These are phyloP conservation scores for Cerioporus squamosus DNA, from an alignment of 1,284 basidiomycete genomes.

Conservation along the genomic window DNA sequence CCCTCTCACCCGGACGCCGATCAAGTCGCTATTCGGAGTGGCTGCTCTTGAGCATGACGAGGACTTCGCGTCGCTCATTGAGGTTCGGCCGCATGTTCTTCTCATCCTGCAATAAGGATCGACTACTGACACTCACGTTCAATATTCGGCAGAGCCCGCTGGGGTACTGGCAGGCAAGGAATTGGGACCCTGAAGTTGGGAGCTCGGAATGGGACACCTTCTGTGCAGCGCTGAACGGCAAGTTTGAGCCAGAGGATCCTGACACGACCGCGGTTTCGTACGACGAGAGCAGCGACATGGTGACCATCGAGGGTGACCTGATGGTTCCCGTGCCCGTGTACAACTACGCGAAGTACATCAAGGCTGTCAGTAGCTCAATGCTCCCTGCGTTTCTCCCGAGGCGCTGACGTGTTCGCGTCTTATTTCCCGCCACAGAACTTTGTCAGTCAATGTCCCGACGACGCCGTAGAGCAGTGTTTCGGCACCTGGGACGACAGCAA, in stretches of 20 bases:
- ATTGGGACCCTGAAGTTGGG: conserved; percentile 78
- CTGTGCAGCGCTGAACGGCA: conserved; percentile 63
- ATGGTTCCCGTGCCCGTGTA: conserved; percentile 62
- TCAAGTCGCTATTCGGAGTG: conserved; percentile 81
- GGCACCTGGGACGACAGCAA: conserved; percentile 75
- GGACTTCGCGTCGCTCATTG: conserved; percentile 77
- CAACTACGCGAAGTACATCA: conserved; percentile 82
- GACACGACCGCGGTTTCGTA: conserved; percentile 17
- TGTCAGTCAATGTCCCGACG: conserved; percentile 62
- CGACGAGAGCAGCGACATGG: conserved; percentile 29
- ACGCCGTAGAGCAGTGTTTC: conserved; percentile 80
- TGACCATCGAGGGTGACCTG: conserved; percentile 40
- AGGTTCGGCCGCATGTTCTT: conserved; percentile 41
- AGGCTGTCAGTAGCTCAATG: conserved; percentile 50
- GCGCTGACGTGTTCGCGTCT: background rate
- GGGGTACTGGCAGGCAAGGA: conserved; percentile 63
- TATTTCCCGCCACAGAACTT: conserved; percentile 50
- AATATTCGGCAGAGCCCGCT: conserved; percentile 42
- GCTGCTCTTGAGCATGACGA: conserved; percentile 68
- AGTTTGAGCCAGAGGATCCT: conserved; percentile 30
- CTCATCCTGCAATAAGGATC: background rate
- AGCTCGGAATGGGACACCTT: conserved; percentile 73
- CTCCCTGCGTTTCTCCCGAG: background rate
- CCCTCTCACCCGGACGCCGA: conserved; percentile 44
- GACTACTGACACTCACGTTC: conserved; percentile 1